Percentiles rank a stretch among this genome's conserved stretches.
phyloP scores from a whole-genome alignment of 2,329 filamentous ascomycete species.

The Aspergillus sp. region DNA sequence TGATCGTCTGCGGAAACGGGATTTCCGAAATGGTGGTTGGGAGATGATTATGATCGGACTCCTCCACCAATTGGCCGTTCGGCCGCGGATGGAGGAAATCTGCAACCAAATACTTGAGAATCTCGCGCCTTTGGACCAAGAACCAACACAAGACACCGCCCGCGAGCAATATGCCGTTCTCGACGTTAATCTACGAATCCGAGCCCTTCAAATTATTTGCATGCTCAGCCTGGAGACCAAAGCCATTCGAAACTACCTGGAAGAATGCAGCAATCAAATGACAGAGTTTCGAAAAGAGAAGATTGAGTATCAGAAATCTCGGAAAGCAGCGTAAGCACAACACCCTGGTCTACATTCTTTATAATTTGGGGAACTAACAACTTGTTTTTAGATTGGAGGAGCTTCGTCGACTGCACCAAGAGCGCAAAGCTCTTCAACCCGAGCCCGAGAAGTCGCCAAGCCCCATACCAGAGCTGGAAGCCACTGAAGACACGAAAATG shows the following conservation, averaged over 20 bases:
- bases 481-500: constrained; percentile 40
- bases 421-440: constrained; percentile 49
- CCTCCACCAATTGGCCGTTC: constrained; percentile 78
- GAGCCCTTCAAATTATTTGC: constrained; percentile 79
- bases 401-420: constrained; percentile 47
- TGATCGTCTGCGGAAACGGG: constrained; percentile 75
- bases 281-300: constrained; percentile 93
- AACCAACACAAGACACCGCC: constrained; percentile 74
- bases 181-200: constrained; percentile 78
- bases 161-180: constrained; percentile 69
- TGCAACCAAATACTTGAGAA: constrained; percentile 79
- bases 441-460: constrained; percentile 46
- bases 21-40: constrained; percentile 89
- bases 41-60: constrained; percentile 84
- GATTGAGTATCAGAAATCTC: constrained; percentile 83
- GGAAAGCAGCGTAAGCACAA: constrained; percentile 58
- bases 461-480: constrained; percentile 43
- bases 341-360: neutral
- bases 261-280: constrained; percentile 91
- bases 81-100: constrained; percentile 64
- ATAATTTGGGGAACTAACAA: neutral
- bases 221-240: constrained; percentile 85
- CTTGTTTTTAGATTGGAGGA: constrained; percentile 38
- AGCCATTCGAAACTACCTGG: constrained; percentile 81
- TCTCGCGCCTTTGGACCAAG: constrained; percentile 74